These are phyloP conservation scores for Suhomyces anneliseae DNA, from an alignment of 1,139 yeast species.

Conservation along the genomic window DNA sequence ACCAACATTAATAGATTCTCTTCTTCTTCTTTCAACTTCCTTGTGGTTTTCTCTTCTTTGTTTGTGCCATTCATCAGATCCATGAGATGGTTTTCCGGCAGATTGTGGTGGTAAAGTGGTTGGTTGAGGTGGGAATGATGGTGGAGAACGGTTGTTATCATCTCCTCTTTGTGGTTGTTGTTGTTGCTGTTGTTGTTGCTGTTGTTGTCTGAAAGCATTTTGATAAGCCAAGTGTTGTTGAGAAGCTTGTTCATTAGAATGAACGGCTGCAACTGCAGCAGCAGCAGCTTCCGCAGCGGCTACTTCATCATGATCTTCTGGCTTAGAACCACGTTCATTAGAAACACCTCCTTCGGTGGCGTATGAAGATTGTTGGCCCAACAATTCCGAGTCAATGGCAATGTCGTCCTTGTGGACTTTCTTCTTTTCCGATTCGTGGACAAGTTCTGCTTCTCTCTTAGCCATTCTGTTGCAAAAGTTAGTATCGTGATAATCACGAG, in stretches of 20 bases:
- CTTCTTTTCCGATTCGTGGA: conserved; percentile 24
- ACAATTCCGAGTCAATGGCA: conserved; percentile 50
- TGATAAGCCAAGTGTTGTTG: conserved; percentile 35
- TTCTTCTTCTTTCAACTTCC: conserved; percentile 94
- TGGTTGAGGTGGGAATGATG: conserved; percentile 25
- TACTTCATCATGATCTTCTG: conserved; percentile 24
- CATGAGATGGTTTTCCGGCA: conserved; percentile 52
- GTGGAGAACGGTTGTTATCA: conserved; percentile 10
- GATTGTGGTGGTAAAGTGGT: conserved; percentile 42
- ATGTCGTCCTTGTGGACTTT: conserved; percentile 35
- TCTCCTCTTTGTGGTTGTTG: conserved; percentile 12
- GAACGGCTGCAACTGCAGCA: conserved; percentile 32
- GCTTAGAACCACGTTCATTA: conserved; percentile 11
- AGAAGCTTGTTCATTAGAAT: conserved; percentile 18
- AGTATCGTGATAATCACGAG: conserved; percentile 6
- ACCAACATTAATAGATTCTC: conserved; percentile 89
- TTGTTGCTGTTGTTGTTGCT: conserved; percentile 19
- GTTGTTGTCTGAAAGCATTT: conserved; percentile 29
- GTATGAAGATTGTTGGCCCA: conserved; percentile 45
- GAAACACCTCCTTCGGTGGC: conserved; percentile 19
- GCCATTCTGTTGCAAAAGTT: conserved; percentile 18
- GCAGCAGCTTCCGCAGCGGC: conserved; percentile 36
- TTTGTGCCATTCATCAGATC: conserved; percentile 85
- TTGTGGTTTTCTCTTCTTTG: conserved; percentile 89
- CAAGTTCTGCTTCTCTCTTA: conserved; percentile 30